Evolutionary conservation across 2,329 filamentous ascomycete species (phyloP).

Genomic region (Pochonia chlamydosporia): DNA sequence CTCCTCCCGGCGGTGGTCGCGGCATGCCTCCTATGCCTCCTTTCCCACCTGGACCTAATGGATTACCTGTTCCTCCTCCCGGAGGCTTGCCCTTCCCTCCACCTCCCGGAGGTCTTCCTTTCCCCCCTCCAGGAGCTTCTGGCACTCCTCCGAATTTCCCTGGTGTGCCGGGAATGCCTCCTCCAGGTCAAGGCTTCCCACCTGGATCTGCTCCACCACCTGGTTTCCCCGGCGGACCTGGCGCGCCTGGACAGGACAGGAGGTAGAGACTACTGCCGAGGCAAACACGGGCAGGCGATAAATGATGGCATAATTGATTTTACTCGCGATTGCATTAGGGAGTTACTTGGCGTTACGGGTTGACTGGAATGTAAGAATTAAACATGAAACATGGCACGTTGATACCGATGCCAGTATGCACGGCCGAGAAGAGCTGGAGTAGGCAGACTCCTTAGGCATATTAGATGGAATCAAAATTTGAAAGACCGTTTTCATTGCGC

Average conservation of each 20-base stretch:
- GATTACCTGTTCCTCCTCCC: constrained; percentile 33
- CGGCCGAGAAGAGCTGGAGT: too few relatives aligned
- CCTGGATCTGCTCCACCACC: constrained; percentile 25
- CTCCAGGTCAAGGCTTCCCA: constrained; percentile 38
- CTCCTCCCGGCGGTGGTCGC: constrained; percentile 44
- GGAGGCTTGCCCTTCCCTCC: constrained; percentile 31
- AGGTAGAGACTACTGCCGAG: constrained; percentile 20
- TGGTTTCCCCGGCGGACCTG: constrained; percentile 17
- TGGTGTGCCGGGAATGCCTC: constrained; percentile 31
- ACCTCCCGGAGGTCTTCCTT: constrained; percentile 29
- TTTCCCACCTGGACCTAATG: constrained; percentile 35
- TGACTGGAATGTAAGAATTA: background rate
- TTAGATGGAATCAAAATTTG: too few relatives aligned
- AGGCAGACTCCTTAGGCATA: too few relatives aligned
- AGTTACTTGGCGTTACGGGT: constrained; percentile 27
- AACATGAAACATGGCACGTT: background rate
- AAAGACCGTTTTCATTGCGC: too few relatives aligned
- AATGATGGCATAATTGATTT: constrained; percentile 7
- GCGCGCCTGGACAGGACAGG: constrained; percentile 33
- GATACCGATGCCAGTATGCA: too few relatives aligned
- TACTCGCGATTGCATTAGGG: constrained; percentile 18
- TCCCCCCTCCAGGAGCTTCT: constrained; percentile 31
- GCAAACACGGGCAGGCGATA: background rate
- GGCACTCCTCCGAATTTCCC: constrained; percentile 23
- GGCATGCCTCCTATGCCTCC: constrained; percentile 42